Base-by-base conservation (phyloP, 768 basidiomycete genomes). In the Phanerochaete sordida region DNA sequence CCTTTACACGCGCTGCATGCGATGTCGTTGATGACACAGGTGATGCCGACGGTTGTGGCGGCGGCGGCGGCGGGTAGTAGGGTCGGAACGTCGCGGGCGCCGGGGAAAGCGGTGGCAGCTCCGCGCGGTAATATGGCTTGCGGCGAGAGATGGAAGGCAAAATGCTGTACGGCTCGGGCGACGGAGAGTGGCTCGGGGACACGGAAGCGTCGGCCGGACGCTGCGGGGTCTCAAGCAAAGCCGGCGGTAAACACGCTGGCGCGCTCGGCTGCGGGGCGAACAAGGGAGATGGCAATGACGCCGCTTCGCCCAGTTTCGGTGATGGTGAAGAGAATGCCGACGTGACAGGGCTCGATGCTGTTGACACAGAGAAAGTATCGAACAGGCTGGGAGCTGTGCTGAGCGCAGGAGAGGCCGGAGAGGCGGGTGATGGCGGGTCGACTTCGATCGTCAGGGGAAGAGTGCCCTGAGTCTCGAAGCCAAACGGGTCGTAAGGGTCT, bases 271-370 rank as follows among this genome's bases (percentile, higher is more conserved):
- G 59, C 61, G 54, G 64, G 55, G 56, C 63, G 50, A 69, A 64
- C 33, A 66, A 52, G 35, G 19, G 66, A 26, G 28, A 68, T 11
- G 66, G 68, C 23, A 69, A 62, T 37, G 66, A 69, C 28, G 65
- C 57, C n/a, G 65, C 62, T 35, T 65, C 61, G 45, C 54, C 58
- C 28, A 50, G 52, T 49, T 47, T 53, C 28, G 59, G 59, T 1
- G 49, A 50, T 12, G 59, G 59, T 12, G 51, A 15, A 1, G 52
- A 60, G 43, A 55, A 55, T 3, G 46, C 52, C 3, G 44, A 46
- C 30, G 56, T 57, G 27, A 33, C 46, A 46, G 51, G 43, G 45
- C 51, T 39, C n/a, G 26, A 33, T 3, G 21, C 4, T 11, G 30
- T 13, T n/a, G 37, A 50, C 26, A 19, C 47, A 7, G 23, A 21